Evolutionary conservation across 441 rosid species (phyloP), one percentile per base, ranked within the genome.

Genomic region (Lepidium campestre): DNA sequence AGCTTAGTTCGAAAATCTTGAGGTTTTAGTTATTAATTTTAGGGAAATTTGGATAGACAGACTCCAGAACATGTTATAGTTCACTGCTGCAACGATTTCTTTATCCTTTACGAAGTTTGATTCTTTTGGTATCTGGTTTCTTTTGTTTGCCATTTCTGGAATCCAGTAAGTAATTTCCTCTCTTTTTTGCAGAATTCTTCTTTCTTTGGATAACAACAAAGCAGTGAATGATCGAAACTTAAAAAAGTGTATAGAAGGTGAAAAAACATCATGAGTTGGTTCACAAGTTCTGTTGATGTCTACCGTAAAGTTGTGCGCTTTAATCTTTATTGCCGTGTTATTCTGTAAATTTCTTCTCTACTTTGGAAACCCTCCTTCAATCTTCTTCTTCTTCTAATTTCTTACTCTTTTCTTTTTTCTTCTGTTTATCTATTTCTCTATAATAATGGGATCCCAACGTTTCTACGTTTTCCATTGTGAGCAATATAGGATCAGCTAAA

Each of bases 321-420:
- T 71, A 86, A 86, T 77, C 78, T 86, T 12, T 81, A 89, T 67
- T 89, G 90, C 80, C 81, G 89, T 76, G 90, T 86, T 72, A 89
- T 89, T 78, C 84, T 89, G 79, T 89, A 84, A 80, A 74, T 53
- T 32, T 27, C 10, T 27, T 55, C 9, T 59, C 23, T 53, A 13
- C 47, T 29, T 62, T 29, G 9, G 18, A 17, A 8, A 35, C 12
- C 42, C 65, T 37, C 27, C 27, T 23, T 23, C 4, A 23, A 23
- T 23, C 44, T 23, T 57, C 50, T 27, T 72, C 56, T 12, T 39
- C n/a, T 22, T 17, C 11, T 41, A 5, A 50, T 41, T 59, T 17
- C 4, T 35, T 41, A 10, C 0, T 15, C 13, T 20, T 60, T 54
- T 3, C 5, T 10, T 48, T 9, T 57, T 9, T 53, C 57, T 25